These are phyloP conservation scores for Eustoma russellianum DNA, from an alignment of 257 asterid genomes.

Conservation along the genomic window DNA sequence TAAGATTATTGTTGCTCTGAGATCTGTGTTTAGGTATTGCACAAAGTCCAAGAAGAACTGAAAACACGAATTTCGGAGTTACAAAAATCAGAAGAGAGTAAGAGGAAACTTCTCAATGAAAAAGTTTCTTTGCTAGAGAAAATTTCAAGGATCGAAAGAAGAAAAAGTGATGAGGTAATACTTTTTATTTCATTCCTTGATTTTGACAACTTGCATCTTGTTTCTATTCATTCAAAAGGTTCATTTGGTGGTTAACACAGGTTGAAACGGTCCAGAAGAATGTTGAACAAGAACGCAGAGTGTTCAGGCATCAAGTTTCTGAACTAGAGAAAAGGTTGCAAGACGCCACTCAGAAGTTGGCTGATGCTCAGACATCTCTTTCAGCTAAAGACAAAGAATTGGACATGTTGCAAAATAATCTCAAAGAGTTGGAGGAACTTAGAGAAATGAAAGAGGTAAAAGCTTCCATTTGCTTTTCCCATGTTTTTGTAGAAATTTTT, in stretches of 20 bases:
- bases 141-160: constrained; percentile 57
- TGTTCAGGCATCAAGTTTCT: constrained; percentile 39
- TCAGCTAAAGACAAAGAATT: constrained; percentile 56
- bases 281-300: constrained; percentile 63
- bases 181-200: not conserved
- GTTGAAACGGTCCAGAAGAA: constrained; percentile 39
- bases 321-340: constrained; percentile 80
- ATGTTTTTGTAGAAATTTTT: not conserved
- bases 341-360: constrained; percentile 42
- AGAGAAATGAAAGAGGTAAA: constrained; percentile 98
- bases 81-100: constrained; percentile 64
- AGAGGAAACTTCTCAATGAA: constrained; percentile 59
- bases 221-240: constrained; percentile 6
- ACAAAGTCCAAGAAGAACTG: constrained; percentile 70
- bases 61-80: constrained; percentile 56
- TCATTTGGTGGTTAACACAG: constrained; percentile 29
- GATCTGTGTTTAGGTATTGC: constrained; percentile 40
- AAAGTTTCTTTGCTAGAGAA: constrained; percentile 59
- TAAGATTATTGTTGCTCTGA: not conserved
- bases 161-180: constrained; percentile 50
- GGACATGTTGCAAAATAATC: constrained; percentile 55
- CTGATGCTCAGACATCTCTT: constrained; percentile 42
- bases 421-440: constrained; percentile 80
- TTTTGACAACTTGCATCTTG: constrained; percentile 8
- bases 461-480: constrained; percentile 3